phyloP scores from a whole-genome alignment of 1,284 basidiomycete species.

The Cryptococcus sp. region DNA sequence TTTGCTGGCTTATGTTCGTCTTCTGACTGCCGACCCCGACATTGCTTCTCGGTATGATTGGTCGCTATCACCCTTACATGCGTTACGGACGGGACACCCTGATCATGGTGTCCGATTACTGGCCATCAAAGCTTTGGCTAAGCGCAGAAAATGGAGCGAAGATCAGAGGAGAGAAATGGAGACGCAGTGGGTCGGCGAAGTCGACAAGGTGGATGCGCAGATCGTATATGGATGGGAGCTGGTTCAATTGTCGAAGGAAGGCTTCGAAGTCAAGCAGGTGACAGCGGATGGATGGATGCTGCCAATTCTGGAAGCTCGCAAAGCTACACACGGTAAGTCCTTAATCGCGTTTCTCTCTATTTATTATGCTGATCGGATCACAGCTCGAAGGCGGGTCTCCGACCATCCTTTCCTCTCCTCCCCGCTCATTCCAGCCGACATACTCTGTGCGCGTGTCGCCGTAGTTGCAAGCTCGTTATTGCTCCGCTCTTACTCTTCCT shows the following conservation, averaged over 20 bases:
- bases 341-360: conserved; percentile 37
- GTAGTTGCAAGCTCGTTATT: conserved; percentile 25
- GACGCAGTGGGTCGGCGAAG: conserved; percentile 62
- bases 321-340: conserved; percentile 62
- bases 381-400: conserved; percentile 6
- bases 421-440: conserved; percentile 36
- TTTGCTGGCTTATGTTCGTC: conserved; percentile 76
- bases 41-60: conserved; percentile 66
- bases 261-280: conserved; percentile 39
- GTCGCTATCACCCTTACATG: conserved; percentile 61
- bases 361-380: background rate
- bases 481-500: conserved; percentile 39
- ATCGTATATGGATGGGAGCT: conserved; percentile 30
- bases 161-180: conserved; percentile 68
- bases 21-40: conserved; percentile 70
- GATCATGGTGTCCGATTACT: conserved; percentile 68
- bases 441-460: conserved; percentile 56
- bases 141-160: conserved; percentile 76
- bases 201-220: conserved; percentile 60
- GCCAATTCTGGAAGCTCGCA: conserved; percentile 65
- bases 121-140: conserved; percentile 72
- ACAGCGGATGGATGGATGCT: conserved; percentile 75
- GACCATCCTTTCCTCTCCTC: conserved; percentile 1
- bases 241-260: conserved; percentile 9
- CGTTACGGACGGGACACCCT: conserved; percentile 55